phyloP scores from a whole-genome alignment of 768 basidiomycete species.

The Phaeolepiota aurea region DNA sequence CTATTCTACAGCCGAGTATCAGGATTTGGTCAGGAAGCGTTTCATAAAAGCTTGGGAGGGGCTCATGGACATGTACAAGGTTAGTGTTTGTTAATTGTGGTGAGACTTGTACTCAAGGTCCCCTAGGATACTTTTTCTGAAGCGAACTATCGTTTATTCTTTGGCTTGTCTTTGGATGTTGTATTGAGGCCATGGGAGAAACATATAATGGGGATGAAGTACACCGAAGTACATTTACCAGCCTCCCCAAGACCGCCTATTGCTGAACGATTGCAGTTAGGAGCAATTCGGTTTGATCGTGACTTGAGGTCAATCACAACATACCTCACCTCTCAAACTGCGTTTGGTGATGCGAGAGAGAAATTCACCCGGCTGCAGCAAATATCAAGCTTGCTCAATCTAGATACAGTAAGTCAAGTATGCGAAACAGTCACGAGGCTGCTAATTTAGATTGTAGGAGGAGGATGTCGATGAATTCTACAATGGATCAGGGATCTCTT shows the following conservation, averaged over 20 bases:
- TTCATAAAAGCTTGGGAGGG: slow-evolving; percentile 87
- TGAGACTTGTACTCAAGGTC: slow-evolving; percentile 1
- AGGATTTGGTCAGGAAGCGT: slow-evolving; percentile 81
- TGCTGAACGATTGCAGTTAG: slow-evolving; percentile 47
- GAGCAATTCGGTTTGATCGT: slow-evolving; percentile 91
- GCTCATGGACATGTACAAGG: slow-evolving; percentile 83
- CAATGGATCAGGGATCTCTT: slow-evolving; percentile 84
- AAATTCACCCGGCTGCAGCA: slow-evolving; percentile 91
- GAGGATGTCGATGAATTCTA: slow-evolving; percentile 95
- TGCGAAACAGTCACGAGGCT: slow-evolving; percentile 4
- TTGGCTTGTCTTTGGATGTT: slow-evolving; percentile 77
- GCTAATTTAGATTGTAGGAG: slow-evolving; percentile 41
- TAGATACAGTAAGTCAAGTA: slow-evolving; percentile 56
- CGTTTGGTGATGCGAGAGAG: slow-evolving; percentile 85
- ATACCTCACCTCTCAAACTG: slow-evolving; percentile 82
- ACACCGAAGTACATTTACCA: slow-evolving; percentile 65
- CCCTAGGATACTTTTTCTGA: slow-evolving; percentile 80
- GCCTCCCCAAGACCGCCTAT: background rate
- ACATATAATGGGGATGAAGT: slow-evolving; percentile 68
- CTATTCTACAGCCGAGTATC: slow-evolving; percentile 77
- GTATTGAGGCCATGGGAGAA: slow-evolving; percentile 97
- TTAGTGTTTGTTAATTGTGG: slow-evolving; percentile 18
- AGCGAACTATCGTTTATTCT: slow-evolving; percentile 79
- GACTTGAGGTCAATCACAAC: slow-evolving; percentile 80
- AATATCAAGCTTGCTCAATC: slow-evolving; percentile 83